These are phyloP conservation scores for Paraglomus occultum DNA, from an alignment of 192 early-diverging fungal species.

Conservation along the genomic window DNA sequence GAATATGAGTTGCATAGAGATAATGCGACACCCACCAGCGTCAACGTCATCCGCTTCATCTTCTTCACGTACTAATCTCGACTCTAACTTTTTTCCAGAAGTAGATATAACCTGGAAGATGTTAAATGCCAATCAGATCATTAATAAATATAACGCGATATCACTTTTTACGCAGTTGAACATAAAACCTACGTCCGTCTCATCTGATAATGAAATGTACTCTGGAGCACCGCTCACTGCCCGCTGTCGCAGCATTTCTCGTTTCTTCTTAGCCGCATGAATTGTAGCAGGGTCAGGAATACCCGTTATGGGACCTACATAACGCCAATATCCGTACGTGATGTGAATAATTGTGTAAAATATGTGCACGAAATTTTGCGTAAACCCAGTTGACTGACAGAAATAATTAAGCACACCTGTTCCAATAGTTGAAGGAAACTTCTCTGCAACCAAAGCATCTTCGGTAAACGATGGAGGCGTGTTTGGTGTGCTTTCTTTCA, in stretches of 20 bases:
- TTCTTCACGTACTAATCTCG: conserved; percentile 55
- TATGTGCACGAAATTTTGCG: too few relatives aligned
- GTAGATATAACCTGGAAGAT: background rate
- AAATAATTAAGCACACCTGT: background rate
- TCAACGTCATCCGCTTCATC: conserved; percentile 59
- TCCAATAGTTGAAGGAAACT: conserved; percentile 5
- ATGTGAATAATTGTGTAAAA: too few relatives aligned
- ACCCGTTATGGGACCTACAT: background rate
- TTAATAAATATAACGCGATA: background rate
- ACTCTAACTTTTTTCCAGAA: conserved; percentile 18
- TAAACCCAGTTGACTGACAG: too few relatives aligned
- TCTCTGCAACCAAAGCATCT: conserved; percentile 3
- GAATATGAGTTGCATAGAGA: too few relatives aligned
- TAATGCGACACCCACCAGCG: conserved; percentile 37
- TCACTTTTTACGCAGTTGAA: background rate
- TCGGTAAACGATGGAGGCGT: conserved; percentile 7
- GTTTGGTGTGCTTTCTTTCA: conserved; percentile 15
- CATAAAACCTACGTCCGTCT: background rate
- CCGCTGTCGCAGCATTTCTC: conserved; percentile 49
- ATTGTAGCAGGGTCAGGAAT: conserved; percentile 55
- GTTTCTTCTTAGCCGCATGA: conserved; percentile 53
- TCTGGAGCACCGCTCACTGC: conserved; percentile 34
- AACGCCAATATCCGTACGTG: too few relatives aligned
- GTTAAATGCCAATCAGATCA: background rate
- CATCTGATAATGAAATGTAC: conserved; percentile 41